phyloP scores from a whole-genome alignment of 441 rosid genomes.

The Adansonia gregorii region DNA sequence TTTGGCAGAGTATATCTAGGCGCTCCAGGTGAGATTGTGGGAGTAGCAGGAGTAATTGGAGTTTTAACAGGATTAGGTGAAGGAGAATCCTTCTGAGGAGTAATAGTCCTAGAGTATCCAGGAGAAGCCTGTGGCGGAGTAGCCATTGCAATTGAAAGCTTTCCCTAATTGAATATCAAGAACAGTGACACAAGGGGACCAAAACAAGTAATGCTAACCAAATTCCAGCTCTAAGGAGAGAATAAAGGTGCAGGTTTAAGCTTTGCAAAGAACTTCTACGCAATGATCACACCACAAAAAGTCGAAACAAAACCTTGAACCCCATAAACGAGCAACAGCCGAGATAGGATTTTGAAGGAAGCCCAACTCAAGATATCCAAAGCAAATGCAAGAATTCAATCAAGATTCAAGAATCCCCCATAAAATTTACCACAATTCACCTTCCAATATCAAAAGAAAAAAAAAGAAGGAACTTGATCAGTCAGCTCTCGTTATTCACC shows the following conservation, averaged over 20 bases:
- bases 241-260: conserved; percentile 10
- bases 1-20: conserved; percentile 69
- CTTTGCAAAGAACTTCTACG: conserved; percentile 27
- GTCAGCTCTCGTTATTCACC: conserved; percentile 26
- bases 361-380: conserved; percentile 40
- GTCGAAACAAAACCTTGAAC: conserved; percentile 29
- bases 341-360: conserved; percentile 35
- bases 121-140: conserved; percentile 53
- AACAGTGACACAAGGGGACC: background rate
- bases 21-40: conserved; percentile 50
- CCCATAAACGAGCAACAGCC: conserved; percentile 30
- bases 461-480: background rate
- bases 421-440: conserved; percentile 33
- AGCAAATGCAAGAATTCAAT: conserved; percentile 28
- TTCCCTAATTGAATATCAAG: conserved; percentile 12
- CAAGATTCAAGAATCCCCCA: conserved; percentile 26
- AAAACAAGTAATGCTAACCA: conserved; percentile 8
- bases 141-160: conserved; percentile 52
- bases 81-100: conserved; percentile 52
- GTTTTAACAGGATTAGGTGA: conserved; percentile 48
- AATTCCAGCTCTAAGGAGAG: conserved; percentile 15
- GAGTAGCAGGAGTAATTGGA: conserved; percentile 52
- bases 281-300: conserved; percentile 27
- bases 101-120: conserved; percentile 47
- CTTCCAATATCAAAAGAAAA: conserved; percentile 27